These are phyloP conservation scores for Iberis pinnata DNA, from an alignment of 345 rosid genomes.

Conservation along the genomic window DNA sequence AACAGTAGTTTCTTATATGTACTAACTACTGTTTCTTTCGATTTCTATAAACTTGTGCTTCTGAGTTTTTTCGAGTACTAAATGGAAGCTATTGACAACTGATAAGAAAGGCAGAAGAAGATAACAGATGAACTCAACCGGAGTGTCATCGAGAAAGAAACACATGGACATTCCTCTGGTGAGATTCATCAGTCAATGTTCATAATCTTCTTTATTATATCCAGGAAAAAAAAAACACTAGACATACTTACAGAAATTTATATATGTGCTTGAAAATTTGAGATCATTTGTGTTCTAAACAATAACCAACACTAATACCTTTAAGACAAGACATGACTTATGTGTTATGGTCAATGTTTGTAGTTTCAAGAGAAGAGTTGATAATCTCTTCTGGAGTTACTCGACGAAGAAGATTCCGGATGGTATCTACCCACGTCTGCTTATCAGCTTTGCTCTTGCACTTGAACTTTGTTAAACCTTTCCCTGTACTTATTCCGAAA, in stretches of 20 bases:
- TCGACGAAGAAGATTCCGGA: constrained; percentile 57
- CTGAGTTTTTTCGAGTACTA: constrained; percentile 17
- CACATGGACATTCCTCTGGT: constrained; percentile 18
- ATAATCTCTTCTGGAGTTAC: constrained; percentile 40
- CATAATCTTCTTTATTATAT: constrained; percentile 16
- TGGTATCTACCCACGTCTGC: constrained; percentile 78
- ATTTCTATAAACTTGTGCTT: constrained; percentile 17
- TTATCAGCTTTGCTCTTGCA: constrained; percentile 75
- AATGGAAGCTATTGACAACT: constrained; percentile 18
- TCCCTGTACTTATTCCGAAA: constrained; percentile 75
- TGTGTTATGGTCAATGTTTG: constrained; percentile 35
- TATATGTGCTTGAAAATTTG: constrained; percentile 10
- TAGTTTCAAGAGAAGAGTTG: constrained; percentile 41
- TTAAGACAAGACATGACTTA: constrained; percentile 22
- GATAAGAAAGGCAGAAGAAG: constrained; percentile 18
- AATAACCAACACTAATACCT: not conserved
- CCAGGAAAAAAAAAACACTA: not conserved
- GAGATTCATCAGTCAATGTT: constrained; percentile 1
- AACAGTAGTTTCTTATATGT: constrained; percentile 1
- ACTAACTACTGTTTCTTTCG: constrained; percentile 24
- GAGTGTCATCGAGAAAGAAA: constrained; percentile 1
- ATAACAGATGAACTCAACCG: constrained; percentile 14
- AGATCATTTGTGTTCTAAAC: too few relatives aligned
- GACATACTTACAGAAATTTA: constrained; percentile 1
- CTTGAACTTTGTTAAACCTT: constrained; percentile 79